Percentiles rank a stretch among this genome's conserved stretches.
Conservation (phyloP, 1,284 basidiomycete species). For the Veloboletus limbatus region DNA sequence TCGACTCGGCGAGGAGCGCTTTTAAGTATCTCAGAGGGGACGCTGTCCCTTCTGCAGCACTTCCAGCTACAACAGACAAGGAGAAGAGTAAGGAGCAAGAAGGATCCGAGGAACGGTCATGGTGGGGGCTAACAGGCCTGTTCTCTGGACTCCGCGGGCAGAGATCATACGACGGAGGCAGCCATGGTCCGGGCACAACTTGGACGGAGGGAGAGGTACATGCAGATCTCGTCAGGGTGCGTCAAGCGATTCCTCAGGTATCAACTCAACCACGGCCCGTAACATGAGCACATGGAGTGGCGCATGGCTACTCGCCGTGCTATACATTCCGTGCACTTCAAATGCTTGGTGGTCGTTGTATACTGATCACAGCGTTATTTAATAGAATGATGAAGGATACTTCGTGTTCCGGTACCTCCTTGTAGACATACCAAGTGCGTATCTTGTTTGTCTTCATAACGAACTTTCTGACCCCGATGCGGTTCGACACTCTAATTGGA, state of each 20-base stretch:
- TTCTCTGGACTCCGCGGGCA: slow-evolving; percentile 63
- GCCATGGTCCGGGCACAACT: slow-evolving; percentile 37
- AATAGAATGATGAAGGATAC: slow-evolving; percentile 69
- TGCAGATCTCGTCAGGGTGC: slow-evolving; percentile 69
- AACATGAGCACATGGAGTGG: slow-evolving; percentile 5
- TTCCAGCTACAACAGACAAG: slow-evolving; percentile 18
- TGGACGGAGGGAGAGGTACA: slow-evolving; percentile 78
- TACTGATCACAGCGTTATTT: slow-evolving; percentile 15
- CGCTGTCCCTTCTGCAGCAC: slow-evolving; percentile 38
- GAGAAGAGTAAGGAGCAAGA: slow-evolving; percentile 34
- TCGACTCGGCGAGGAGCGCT: slow-evolving; percentile 48
- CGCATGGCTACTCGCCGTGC: slow-evolving; percentile 1
- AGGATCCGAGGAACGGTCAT: slow-evolving; percentile 39
- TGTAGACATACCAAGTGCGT: slow-evolving; percentile 75
- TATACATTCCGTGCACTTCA: slow-evolving; percentile 1
- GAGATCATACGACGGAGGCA: slow-evolving; percentile 33
- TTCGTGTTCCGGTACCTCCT: slow-evolving; percentile 76
- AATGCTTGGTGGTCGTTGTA: slow-evolving; percentile 3
- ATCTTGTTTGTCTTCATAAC: not conserved
- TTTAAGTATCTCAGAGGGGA: slow-evolving; percentile 72
- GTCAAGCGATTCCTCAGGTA: slow-evolving; percentile 23
- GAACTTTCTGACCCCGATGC: slow-evolving; percentile 7
- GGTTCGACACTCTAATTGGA: slow-evolving; percentile 4
- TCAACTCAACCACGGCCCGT: not conserved
- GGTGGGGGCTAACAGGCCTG: slow-evolving; percentile 60